These are phyloP conservation scores for Candolleomyces efflorescens DNA, from an alignment of 768 basidiomycete genomes.

Conservation along the genomic window DNA sequence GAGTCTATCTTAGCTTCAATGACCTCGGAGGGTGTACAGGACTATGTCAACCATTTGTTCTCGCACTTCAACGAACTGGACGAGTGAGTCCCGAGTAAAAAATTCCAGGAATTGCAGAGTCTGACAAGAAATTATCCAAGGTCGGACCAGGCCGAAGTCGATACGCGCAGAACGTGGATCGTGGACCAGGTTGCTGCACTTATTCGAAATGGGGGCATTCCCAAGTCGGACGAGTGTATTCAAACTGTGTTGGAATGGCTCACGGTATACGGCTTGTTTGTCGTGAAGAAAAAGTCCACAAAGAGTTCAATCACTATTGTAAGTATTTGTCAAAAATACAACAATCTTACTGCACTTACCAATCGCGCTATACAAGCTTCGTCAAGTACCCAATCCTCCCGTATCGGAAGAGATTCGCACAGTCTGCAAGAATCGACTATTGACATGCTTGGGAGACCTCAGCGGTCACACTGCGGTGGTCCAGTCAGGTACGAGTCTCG, in stretches of 20 bases:
- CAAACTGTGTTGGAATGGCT: constrained; percentile 77
- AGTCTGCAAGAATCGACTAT: constrained; percentile 64
- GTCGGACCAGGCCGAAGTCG: constrained; percentile 38
- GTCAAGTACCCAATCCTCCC: constrained; percentile 53
- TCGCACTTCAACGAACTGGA: constrained; percentile 51
- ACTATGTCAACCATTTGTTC: constrained; percentile 71
- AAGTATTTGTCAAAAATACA: constrained; percentile 22
- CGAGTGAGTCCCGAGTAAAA: constrained; percentile 31
- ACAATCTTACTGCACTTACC: neutral
- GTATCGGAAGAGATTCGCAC: constrained; percentile 71
- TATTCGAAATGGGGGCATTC: constrained; percentile 73
- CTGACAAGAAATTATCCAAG: constrained; percentile 35
- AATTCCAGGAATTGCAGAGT: neutral
- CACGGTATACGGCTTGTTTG: constrained; percentile 75
- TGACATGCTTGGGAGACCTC: constrained; percentile 72
- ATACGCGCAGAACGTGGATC: constrained; percentile 72
- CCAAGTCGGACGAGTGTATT: constrained; percentile 79
- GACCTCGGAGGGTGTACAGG: constrained; percentile 68
- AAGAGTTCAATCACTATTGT: constrained; percentile 60
- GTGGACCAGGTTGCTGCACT: constrained; percentile 80
- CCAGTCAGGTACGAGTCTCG: constrained; percentile 40
- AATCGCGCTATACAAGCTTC: constrained; percentile 43
- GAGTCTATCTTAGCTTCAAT: constrained; percentile 77
- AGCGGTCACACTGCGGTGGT: constrained; percentile 49
- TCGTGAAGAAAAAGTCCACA: constrained; percentile 65